phyloP scores from a whole-genome alignment of 345 rosid species.

The rapeseed (Brassica napus) region DNA sequence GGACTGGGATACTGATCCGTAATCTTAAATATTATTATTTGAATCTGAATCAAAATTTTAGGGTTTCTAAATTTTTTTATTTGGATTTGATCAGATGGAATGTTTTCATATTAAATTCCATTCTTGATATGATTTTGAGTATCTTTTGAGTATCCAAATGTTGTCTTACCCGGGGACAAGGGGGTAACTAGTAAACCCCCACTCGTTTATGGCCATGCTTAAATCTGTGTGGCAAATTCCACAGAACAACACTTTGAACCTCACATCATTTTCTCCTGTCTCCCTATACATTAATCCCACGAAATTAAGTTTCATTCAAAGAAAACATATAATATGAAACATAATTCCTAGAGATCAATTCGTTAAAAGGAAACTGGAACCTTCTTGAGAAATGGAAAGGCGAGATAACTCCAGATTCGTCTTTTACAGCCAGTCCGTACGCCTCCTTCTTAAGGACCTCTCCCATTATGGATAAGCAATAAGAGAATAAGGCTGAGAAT shows the following conservation, averaged over 20 bases:
- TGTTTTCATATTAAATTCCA: background rate
- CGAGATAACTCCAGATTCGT: slow-evolving; percentile 46
- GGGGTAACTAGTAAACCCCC: slow-evolving; percentile 51
- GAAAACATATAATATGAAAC: background rate
- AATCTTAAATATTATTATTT: background rate
- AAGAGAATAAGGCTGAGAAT: background rate
- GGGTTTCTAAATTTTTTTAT: background rate
- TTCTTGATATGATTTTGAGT: background rate
- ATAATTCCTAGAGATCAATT: background rate
- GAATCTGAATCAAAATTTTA: background rate
- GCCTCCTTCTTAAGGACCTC: slow-evolving; percentile 37
- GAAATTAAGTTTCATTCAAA: background rate
- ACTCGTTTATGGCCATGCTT: slow-evolving; percentile 47
- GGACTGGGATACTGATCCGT: background rate
- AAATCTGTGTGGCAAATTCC: slow-evolving; percentile 61
- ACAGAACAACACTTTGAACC: slow-evolving; percentile 47
- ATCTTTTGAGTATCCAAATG: background rate
- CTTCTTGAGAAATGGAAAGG: slow-evolving; percentile 56
- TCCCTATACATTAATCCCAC: slow-evolving; percentile 30
- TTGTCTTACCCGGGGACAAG: slow-evolving; percentile 55
- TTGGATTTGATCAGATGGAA: background rate
- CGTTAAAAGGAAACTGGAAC: slow-evolving; percentile 18
- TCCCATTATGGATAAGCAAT: slow-evolving; percentile 8
- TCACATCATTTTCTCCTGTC: slow-evolving; percentile 46
- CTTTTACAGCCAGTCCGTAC: slow-evolving; percentile 54